These are phyloP conservation scores for Kodamaea kaohsiungensis DNA, from an alignment of 805 yeast species.

Conservation along the genomic window DNA sequence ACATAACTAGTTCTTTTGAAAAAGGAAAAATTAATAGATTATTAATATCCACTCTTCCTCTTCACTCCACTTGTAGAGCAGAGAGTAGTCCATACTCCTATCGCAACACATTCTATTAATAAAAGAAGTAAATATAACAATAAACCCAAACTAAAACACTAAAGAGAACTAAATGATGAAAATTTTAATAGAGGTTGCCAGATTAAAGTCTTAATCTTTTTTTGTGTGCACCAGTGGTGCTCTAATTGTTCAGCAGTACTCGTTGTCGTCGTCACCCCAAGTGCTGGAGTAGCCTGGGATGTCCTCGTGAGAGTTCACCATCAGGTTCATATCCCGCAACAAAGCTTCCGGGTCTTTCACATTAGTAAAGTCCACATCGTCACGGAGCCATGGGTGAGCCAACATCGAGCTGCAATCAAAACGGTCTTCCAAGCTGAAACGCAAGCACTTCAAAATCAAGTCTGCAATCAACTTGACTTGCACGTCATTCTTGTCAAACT, in stretches of 20 bases:
- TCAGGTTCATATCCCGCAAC: constrained; percentile 17
- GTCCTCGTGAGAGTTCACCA: constrained; percentile 26
- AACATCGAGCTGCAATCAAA: constrained; percentile 56
- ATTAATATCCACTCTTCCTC: too few relatives aligned
- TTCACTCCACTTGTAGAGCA: too few relatives aligned
- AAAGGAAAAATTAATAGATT: too few relatives aligned
- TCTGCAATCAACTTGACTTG: constrained; percentile 42
- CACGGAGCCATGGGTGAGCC: constrained; percentile 52
- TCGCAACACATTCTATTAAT: not conserved
- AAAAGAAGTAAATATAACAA: not conserved
- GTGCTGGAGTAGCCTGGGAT: constrained; percentile 35
- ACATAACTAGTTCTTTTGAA: too few relatives aligned
- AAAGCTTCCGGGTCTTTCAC: constrained; percentile 10
- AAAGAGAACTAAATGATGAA: constrained; percentile 1
- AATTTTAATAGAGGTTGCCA: not conserved
- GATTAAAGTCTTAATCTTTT: not conserved
- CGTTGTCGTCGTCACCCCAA: constrained; percentile 18
- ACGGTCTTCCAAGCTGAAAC: constrained; percentile 48
- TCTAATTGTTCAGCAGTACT: constrained; percentile 5
- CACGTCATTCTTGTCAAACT: constrained; percentile 35
- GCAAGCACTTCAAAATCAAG: constrained; percentile 52
- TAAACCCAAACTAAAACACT: not conserved
- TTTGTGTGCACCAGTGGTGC: not conserved
- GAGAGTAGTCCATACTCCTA: too few relatives aligned
- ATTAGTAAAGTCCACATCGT: constrained; percentile 10